Evolutionary conservation across 306 rosid genomes (phyloP).

Genomic region (Lithocarpus polystachyus): DNA sequence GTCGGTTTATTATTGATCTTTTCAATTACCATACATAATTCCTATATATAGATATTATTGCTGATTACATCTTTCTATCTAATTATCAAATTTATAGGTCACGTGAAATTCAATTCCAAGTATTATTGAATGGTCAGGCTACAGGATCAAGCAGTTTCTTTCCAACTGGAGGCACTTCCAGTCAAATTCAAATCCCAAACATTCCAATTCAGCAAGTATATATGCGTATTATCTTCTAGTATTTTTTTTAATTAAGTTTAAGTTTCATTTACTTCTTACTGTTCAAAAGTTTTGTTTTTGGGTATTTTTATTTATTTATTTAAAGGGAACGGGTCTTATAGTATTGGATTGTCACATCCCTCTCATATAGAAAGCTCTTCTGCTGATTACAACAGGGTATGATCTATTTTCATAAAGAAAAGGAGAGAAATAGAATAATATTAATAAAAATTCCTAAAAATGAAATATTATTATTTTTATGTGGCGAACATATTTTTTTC

Average conservation of each 20-base stretch:
- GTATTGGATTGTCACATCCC: neutral
- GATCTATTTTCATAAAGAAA: too few relatives aligned
- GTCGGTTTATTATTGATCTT: too few relatives aligned
- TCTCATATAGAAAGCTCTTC: neutral
- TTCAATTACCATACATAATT: neutral
- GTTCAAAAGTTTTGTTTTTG: neutral
- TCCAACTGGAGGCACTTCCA: neutral
- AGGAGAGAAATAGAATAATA: too few relatives aligned
- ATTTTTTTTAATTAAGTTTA: neutral
- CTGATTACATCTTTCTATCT: too few relatives aligned
- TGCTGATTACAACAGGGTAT: too few relatives aligned
- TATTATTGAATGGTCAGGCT: neutral
- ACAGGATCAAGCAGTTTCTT: neutral
- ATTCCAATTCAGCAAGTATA: constrained; percentile 8
- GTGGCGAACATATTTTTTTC: too few relatives aligned
- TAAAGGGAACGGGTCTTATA: too few relatives aligned
- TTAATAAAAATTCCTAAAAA: too few relatives aligned
- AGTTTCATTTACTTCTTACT: neutral
- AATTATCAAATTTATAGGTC: neutral
- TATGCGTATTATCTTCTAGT: neutral
- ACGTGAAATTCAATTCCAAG: constrained; percentile 19
- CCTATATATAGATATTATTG: too few relatives aligned
- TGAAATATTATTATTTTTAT: too few relatives aligned
- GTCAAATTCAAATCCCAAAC: constrained; percentile 9
- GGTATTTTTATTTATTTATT: neutral